A percentile compares a stretch with the other conserved stretches of the same genome.
Conservation (phyloP, 495 filamentous ascomycete genomes). For the Clohesyomyces aquaticus region DNA sequence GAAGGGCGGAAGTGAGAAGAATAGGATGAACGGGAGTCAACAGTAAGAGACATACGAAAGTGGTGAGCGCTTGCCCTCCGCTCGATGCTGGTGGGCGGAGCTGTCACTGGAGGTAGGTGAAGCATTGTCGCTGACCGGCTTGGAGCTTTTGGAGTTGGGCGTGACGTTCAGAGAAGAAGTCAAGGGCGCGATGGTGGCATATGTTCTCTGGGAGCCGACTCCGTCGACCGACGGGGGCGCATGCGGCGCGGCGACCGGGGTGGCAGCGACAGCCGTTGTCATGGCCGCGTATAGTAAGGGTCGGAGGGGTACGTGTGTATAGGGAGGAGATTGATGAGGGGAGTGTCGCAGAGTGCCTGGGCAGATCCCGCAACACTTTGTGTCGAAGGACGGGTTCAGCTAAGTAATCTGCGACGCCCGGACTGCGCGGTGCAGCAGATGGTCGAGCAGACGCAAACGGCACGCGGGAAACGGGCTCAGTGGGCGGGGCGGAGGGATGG, state of each 20-base stretch:
- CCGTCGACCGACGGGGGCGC: conserved; percentile 28
- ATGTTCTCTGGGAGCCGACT: conserved; percentile 33
- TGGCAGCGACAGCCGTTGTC: conserved; percentile 40
- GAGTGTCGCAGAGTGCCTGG: conserved; percentile 21
- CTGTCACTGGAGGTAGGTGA: conserved; percentile 40
- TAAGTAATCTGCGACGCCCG: conserved; percentile 14
- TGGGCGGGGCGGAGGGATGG: not conserved
- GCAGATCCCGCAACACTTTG: conserved; percentile 20
- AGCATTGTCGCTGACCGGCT: conserved; percentile 34
- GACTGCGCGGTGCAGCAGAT: not conserved
- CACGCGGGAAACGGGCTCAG: not conserved
- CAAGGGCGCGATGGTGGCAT: conserved; percentile 44
- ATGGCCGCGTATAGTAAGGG: conserved; percentile 29
- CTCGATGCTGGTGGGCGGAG: conserved; percentile 41
- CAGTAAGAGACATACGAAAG: conserved; percentile 56
- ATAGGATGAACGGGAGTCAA: conserved; percentile 15
- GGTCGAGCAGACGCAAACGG: not conserved
- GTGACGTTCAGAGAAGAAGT: conserved; percentile 37
- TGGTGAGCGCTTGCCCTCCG: conserved; percentile 58
- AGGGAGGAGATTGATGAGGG: conserved; percentile 16
- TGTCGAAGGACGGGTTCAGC: conserved; percentile 36
- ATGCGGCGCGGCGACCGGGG: conserved; percentile 40
- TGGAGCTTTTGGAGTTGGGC: conserved; percentile 38
- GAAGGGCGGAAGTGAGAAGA: conserved; percentile 6
- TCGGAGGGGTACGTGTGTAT: not conserved